phyloP scores from a whole-genome alignment of 139 green algal genomes.

The Chlamydomonas sphaeroides region DNA sequence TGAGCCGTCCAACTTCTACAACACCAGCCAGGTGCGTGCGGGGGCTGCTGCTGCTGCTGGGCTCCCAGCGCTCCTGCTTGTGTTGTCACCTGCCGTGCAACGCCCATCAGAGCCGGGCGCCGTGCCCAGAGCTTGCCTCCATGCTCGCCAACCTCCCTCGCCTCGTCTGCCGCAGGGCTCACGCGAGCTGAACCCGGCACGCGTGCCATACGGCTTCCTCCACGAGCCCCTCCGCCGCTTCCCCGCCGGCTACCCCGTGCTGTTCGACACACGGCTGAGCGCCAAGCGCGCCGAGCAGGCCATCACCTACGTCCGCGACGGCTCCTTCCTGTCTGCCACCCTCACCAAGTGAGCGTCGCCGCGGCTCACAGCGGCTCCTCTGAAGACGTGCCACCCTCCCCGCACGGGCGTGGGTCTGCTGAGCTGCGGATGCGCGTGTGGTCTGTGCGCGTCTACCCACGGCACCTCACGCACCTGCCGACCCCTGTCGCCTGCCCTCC shows the following conservation, averaged over 20 bases:
- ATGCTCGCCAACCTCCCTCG: too few species aligned
- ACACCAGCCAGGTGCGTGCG: neutral
- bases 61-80: too few species aligned
- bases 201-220: constrained; percentile 30
- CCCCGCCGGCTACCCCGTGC: constrained; percentile 40
- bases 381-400: too few species aligned
- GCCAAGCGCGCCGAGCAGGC: constrained; percentile 20
- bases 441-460: too few species aligned
- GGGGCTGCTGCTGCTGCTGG: too few species aligned
- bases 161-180: neutral
- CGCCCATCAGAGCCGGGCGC: too few species aligned
- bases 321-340: constrained; percentile 29
- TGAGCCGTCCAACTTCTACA: neutral
- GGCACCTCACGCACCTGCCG: too few species aligned
- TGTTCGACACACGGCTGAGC: constrained; percentile 39
- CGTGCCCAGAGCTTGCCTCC: too few species aligned
- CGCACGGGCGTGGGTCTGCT: too few species aligned
- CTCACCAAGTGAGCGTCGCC: constrained; percentile 7
- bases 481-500: neutral
- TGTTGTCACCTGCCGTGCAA: too few species aligned
- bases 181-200: neutral
- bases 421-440: too few species aligned
- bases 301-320: constrained; percentile 35
- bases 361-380: too few species aligned
- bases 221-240: constrained; percentile 25